These are phyloP conservation scores for Colletotrichum sojae DNA, from an alignment of 2,329 filamentous ascomycete genomes.

Conservation along the genomic window DNA sequence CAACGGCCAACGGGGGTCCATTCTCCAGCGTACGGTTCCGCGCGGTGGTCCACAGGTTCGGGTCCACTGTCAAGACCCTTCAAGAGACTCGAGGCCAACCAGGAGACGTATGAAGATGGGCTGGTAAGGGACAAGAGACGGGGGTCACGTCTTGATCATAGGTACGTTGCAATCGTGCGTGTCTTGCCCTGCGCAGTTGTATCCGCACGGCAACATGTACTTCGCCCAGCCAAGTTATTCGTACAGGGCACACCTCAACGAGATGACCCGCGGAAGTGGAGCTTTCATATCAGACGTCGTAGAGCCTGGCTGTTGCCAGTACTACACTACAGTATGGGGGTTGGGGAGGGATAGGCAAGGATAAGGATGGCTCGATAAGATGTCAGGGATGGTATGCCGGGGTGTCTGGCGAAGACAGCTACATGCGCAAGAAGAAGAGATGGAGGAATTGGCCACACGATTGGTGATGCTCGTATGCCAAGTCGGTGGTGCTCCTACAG, in stretches of 20 bases:
- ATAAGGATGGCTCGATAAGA: slow-evolving; percentile 9
- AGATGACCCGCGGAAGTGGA: not conserved
- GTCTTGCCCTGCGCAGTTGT: not conserved
- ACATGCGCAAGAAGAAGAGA: not conserved
- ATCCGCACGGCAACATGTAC: not conserved
- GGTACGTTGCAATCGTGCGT: not conserved
- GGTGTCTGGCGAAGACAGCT: not conserved
- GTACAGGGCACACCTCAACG: not conserved
- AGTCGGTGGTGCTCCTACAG: not conserved
- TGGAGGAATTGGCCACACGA: not conserved
- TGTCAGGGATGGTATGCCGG: slow-evolving; percentile 1
- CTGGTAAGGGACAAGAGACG: not conserved
- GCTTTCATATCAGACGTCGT: not conserved
- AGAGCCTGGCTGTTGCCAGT: not conserved
- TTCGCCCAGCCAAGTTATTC: not conserved
- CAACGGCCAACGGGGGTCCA: slow-evolving; percentile 21
- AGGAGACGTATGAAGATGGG: not conserved
- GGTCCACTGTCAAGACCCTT: slow-evolving; percentile 8
- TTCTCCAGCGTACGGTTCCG: slow-evolving; percentile 25
- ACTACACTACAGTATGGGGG: not conserved
- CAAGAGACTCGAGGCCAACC: not conserved
- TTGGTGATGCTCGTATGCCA: slow-evolving; percentile 1
- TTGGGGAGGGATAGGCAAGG: not conserved
- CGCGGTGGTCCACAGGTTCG: slow-evolving; percentile 13
- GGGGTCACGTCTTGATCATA: not conserved